Conservation (phyloP, 108 stramenopile genomes). For the Skeletonema marinoi region DNA sequence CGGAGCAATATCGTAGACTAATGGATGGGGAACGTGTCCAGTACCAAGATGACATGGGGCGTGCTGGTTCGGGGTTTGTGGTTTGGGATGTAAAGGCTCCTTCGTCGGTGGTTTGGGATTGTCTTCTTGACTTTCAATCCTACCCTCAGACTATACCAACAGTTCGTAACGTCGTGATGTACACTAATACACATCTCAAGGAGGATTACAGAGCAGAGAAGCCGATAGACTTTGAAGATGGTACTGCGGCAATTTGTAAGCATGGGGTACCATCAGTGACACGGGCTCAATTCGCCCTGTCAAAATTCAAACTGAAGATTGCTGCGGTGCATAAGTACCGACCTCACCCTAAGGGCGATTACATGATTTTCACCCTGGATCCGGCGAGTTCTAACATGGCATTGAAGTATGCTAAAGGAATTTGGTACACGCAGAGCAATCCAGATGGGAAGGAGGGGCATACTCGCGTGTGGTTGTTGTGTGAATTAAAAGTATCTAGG, state of each 20-base stretch:
- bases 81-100: conserved; percentile 84
- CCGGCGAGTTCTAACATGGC: conserved; percentile 81
- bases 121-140: conserved; percentile 83
- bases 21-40: conserved; percentile 72
- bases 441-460: conserved; percentile 71
- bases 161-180: conserved; percentile 79
- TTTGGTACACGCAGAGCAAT: conserved; percentile 85
- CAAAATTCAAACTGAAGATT: conserved; percentile 86
- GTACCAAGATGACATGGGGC: conserved; percentile 84
- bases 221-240: conserved; percentile 59
- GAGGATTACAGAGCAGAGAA: conserved; percentile 70
- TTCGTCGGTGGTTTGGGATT: conserved; percentile 83
- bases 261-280: conserved; percentile 83
- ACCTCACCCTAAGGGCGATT: conserved; percentile 82
- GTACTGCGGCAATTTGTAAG: conserved; percentile 64
- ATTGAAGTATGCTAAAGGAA: conserved; percentile 83
- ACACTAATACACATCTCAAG: conserved; percentile 75
- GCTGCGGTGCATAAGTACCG: conserved; percentile 86
- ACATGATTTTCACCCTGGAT: conserved; percentile 88
- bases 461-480: conserved; percentile 85
- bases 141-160: conserved; percentile 86
- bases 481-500: conserved; percentile 75
- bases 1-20: conserved; percentile 53
- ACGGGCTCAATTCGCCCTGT: conserved; percentile 73
- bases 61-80: conserved; percentile 85